phyloP scores from a whole-genome alignment of 2,329 filamentous ascomycete genomes.

The Cladosporium sp. region DNA sequence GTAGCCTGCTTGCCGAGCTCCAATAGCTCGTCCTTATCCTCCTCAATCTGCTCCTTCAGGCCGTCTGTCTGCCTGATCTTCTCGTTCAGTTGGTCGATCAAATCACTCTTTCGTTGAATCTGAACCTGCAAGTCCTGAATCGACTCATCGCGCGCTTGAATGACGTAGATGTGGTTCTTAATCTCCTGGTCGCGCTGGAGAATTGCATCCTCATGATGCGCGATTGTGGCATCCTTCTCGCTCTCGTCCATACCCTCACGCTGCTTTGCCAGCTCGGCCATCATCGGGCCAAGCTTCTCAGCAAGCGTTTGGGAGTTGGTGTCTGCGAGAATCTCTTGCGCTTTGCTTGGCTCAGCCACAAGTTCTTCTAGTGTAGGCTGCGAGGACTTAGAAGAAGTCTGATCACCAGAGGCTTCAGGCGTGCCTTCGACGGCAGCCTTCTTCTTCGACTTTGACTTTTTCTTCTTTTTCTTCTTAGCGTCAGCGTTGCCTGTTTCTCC shows the following conservation, averaged over 20 bases:
- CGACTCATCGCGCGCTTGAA: constrained; percentile 61
- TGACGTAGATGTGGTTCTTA: constrained; percentile 23
- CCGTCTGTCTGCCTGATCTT: constrained; percentile 19
- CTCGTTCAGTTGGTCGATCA: constrained; percentile 18
- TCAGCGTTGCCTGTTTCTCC: constrained; percentile 31
- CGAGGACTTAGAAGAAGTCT: constrained; percentile 23
- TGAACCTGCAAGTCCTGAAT: constrained; percentile 62
- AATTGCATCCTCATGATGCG: constrained; percentile 15
- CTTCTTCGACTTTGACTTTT: constrained; percentile 78
- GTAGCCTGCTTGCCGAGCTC: constrained; percentile 27
- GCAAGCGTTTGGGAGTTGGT: background rate
- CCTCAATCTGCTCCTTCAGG: constrained; percentile 23
- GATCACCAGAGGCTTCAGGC: constrained; percentile 15
- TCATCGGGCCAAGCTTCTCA: constrained; percentile 1
- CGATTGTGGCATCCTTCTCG: constrained; percentile 2
- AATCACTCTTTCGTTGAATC: constrained; percentile 22
- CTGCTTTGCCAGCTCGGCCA: background rate
- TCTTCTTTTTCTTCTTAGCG: constrained; percentile 77
- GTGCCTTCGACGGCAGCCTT: constrained; percentile 46
- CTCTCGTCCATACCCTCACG: constrained; percentile 17
- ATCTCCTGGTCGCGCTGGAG: constrained; percentile 20
- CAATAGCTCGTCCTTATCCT: constrained; percentile 20
- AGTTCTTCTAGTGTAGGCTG: constrained; percentile 18
- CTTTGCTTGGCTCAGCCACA: constrained; percentile 17
- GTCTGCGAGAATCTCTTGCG: constrained; percentile 16